phyloP scores from a whole-genome alignment of 225 moss, liverwort and hornwort genomes.

The Antitrichia curtipendula region DNA sequence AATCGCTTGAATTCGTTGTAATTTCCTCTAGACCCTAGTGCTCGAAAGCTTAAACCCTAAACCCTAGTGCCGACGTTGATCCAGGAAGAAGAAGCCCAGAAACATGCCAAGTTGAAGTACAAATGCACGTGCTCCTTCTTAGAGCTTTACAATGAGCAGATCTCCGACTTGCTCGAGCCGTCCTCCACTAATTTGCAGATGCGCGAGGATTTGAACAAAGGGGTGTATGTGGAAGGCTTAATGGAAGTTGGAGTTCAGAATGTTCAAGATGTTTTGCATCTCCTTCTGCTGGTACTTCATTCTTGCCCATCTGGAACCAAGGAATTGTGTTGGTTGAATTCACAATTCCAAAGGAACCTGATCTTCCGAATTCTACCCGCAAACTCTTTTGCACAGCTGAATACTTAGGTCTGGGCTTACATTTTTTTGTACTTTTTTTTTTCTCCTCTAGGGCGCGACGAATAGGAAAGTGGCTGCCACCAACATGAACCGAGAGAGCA shows the following conservation, averaged over 20 bases:
- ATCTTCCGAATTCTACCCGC: not conserved
- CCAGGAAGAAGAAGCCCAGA: conserved; percentile 47
- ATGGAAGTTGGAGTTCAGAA: conserved; percentile 77
- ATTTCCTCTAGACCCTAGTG: not conserved
- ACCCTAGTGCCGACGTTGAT: not conserved
- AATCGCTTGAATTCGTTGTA: not conserved
- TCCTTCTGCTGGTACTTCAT: conserved; percentile 59
- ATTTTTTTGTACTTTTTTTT: no score
- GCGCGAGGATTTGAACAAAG: conserved; percentile 86
- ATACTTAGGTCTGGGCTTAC: not conserved
- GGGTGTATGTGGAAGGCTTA: conserved; percentile 87
- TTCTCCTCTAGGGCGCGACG: conserved; percentile 44
- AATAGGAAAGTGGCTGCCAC: conserved; percentile 93
- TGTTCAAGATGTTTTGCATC: conserved; percentile 78
- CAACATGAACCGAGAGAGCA: conserved; percentile 98
- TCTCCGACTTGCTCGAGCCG: conserved; percentile 44
- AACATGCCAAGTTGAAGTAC: conserved; percentile 25
- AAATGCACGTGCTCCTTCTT: conserved; percentile 51
- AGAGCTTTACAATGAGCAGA: conserved; percentile 49
- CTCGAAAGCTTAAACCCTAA: not conserved
- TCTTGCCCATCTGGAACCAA: not conserved
- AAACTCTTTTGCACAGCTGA: not conserved
- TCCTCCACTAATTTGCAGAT: conserved; percentile 51
- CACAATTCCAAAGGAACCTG: no score
- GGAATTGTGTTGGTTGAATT: not conserved